Evolutionary conservation across 768 basidiomycete species (phyloP), one percentile per base, ranked within the genome.

Genomic region (Gloeostereum incarnatum): DNA sequence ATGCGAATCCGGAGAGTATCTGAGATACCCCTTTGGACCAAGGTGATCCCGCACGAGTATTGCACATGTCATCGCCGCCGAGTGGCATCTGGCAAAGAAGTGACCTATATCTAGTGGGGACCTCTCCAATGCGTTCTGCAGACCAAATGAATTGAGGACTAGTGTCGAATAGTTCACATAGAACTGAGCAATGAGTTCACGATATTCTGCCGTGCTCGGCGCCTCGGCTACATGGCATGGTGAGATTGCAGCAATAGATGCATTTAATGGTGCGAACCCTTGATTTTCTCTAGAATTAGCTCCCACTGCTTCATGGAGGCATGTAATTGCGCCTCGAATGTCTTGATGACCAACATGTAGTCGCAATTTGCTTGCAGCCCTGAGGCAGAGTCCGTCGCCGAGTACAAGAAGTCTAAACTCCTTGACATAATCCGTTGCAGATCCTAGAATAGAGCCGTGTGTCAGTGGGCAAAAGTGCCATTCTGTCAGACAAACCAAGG

Each of bases 81-180:
- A 68, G 55, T 90, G 78, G 43, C 81, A 83, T 23, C 85, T 75
- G 10, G 78, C 73, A 51, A 91, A 90, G 63, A 91, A 91, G 60
- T 91, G 80, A 0, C 79, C 79, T 29, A 87, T 79, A 51, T 91
- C 78, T 30, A 84, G 58, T 1, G 72, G 60, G 3, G 74, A 69
- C 14, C 75, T 71, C 58, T 94, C 93, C 40, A 97, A 62, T n/a
- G 94, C 90, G 52, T 94, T 87, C 57, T 99, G 93, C 30, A 99
- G 70, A 8, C 94, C 94, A 49, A 99, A 99, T 1, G 93, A 94
- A 54, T 96, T 92, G 41, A 97, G 63, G 25, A 96, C 87, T 36
- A 99, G 73, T 61, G 77, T 75, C 18, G 81, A 76, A 50, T 94
- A 94, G 54, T 88, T 74, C 61, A 74, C 84, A 55, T 89, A 90